Percentiles rank a stretch among this genome's conserved stretches.
Conservation (phyloP, 345 rosid species). For the Isatis tinctoria region DNA sequence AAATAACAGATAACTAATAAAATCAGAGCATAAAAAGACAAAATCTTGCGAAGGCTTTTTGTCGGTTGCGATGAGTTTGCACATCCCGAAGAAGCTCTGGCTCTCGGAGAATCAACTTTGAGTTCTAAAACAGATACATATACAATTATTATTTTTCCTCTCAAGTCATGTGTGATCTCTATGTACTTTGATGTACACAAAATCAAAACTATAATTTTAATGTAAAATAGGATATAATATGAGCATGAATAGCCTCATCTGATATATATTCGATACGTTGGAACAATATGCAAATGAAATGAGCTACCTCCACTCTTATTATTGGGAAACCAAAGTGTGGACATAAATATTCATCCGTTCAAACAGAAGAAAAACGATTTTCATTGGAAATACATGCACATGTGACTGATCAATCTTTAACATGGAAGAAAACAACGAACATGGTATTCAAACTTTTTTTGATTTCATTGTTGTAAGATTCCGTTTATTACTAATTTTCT, state of each 20-base stretch:
- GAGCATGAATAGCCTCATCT: conserved; percentile 5
- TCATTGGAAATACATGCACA: background rate
- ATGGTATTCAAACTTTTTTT: too few relatives aligned
- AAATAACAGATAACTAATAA: background rate
- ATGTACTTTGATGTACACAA: conserved; percentile 31
- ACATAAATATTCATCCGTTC: background rate
- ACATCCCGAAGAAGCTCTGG: conserved; percentile 33
- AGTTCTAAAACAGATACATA: background rate
- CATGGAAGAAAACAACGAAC: background rate
- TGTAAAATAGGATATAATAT: background rate
- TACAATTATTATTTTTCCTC: background rate
- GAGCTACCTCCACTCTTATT: background rate
- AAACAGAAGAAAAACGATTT: background rate
- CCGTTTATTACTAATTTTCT: too few relatives aligned
- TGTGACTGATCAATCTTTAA: background rate
- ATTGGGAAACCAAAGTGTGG: background rate
- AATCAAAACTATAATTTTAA: background rate
- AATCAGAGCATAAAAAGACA: conserved; percentile 27
- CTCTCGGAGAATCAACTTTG: conserved; percentile 20
- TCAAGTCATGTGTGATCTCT: conserved; percentile 10
- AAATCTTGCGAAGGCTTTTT: conserved; percentile 28
- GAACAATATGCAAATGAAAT: background rate
- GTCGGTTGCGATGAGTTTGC: conserved; percentile 29
- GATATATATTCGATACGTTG: background rate
- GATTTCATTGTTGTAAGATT: too few relatives aligned